phyloP scores from a whole-genome alignment of 139 green algal genomes.

The Trebouxia sp. region DNA sequence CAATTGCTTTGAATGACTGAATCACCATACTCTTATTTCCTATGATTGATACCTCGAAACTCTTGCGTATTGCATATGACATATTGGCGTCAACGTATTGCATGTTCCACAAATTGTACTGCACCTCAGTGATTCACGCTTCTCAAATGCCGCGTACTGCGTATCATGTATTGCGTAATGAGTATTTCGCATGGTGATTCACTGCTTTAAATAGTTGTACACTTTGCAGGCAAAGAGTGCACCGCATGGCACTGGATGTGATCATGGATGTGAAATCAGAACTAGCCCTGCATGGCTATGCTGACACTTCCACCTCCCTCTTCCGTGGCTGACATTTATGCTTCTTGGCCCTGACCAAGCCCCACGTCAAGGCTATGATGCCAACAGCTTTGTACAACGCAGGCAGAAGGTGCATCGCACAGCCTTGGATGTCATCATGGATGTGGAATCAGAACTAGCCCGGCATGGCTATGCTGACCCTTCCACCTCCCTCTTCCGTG shows the following conservation, averaged over 20 bases:
- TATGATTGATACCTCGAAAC: too few relatives aligned
- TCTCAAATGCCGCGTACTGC: too few relatives aligned
- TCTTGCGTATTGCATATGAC: too few relatives aligned
- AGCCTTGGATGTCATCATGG: slow-evolving; percentile 23
- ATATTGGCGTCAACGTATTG: too few relatives aligned
- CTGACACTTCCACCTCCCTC: slow-evolving; percentile 14
- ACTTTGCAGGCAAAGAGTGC: not conserved
- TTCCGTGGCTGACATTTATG: slow-evolving; percentile 30
- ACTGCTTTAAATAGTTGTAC: not conserved
- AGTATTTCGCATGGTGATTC: too few relatives aligned
- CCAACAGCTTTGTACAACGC: not conserved
- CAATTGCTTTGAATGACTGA: too few relatives aligned
- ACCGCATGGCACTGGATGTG: not conserved
- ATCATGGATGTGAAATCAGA: slow-evolving; percentile 26
- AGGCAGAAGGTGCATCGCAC: not conserved
- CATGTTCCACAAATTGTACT: too few relatives aligned
- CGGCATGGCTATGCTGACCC: not conserved
- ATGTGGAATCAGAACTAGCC: slow-evolving; percentile 20
- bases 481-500: slow-evolving; percentile 20
- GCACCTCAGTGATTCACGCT: too few relatives aligned
- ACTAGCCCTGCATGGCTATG: not conserved
- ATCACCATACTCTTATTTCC: too few relatives aligned
- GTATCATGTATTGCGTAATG: too few relatives aligned
- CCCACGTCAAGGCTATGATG: too few relatives aligned
- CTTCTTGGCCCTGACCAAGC: slow-evolving; percentile 13